Base-by-base conservation (phyloP, 2,329 filamentous ascomycete species). In the Pseudocercospora cruenta region DNA sequence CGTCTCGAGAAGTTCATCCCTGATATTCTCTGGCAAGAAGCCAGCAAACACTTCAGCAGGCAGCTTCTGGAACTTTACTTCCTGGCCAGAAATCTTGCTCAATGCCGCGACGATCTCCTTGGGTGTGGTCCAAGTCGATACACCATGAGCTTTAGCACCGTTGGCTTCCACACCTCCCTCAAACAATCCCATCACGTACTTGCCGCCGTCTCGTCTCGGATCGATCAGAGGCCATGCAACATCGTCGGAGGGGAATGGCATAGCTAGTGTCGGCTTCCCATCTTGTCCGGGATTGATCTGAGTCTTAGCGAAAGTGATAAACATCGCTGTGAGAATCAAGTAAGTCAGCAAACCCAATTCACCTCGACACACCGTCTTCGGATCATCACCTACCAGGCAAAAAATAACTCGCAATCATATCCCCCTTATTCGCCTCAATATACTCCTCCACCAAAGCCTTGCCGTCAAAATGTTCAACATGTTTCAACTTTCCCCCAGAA, bases 391-490 rank as follows among this genome's bases (percentile, higher is more conserved):
- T 16, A 59, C 57, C 57, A 7, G 75, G 72, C 63, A 73, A 67
- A 61, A 72, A 75, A 31, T 73, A 72, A 5, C 63, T 71, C 3
- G 54, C 67, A 9, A 75, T 63, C 65, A 75, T 72, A n/a, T 68
- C 69, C 47, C 67, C 53, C 43, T 74, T 74, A 54, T 70, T 71
- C 16, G 63, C 70, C 60, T 74, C 73, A 43, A 75, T 71, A 60
- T 78, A 78, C 54, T 77, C 70, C 28, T 77, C 76, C 0, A 80
- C 72, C 12, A 72, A 68, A 1, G 77, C 77, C 65, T 81, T 81
- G 31, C 67, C 67, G 55, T 81, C 79, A 60, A 80, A 81, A 68
- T 80, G 79, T 43, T 76, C 70, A 4, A 80, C 72, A 14, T 74
- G 71, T 49, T 65, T 70, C 24, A 76, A 67, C 53, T 70, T 70